Evolutionary conservation across 2,329 filamentous ascomycete species (phyloP), one percentile per base, ranked within the genome.

Genomic region (Clonostachys chloroleuca): DNA sequence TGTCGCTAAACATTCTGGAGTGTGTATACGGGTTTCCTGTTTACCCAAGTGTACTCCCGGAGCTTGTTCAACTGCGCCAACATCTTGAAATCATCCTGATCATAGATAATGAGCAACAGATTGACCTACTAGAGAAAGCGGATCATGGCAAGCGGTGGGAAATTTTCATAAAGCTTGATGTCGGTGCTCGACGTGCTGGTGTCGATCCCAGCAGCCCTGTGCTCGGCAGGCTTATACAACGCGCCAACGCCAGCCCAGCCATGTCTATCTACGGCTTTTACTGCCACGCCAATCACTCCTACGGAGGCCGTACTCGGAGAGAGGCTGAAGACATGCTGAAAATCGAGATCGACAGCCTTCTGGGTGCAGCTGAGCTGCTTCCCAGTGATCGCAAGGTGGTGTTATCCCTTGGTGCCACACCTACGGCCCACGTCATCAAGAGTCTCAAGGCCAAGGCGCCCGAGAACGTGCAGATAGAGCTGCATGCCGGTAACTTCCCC

Each of bases 11-110:
- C 14, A 41, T 10, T 16, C 9, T 5, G 3, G 43, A 65, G 62
- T 55, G 61, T 47, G 57, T 72, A 6, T 72, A 70, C 39, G 65
- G 68, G 13, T 53, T 72, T 6, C 69, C 69, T n/a, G 51, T 72
- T 42, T 64, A 63, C 40, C 60, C 64, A 4, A 56, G 64, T 5
- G 57, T 59, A 8, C 51, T 70, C 3, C 58, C 61, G 0, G 52
- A 57, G 4, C 55, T 71, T 18, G n/a, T 44, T 3, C 50, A 58
- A 3, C 47, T 70, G 3, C 54, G 60, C 3, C 49, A 57, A 17
- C 55, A 56, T 2, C 39, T 69, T 13, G 56, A 53, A 7, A 60
- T 71, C 35, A 42, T 63, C 12, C 58, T 71, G 13, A 63, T 71
- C 59, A 51, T 70, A 39, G 65, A 68, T 50, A 62, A 68, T 34